Percentiles rank a stretch among this genome's conserved stretches.
phyloP scores from a whole-genome alignment of 306 rosid species.

The Rubus parviflorus region DNA sequence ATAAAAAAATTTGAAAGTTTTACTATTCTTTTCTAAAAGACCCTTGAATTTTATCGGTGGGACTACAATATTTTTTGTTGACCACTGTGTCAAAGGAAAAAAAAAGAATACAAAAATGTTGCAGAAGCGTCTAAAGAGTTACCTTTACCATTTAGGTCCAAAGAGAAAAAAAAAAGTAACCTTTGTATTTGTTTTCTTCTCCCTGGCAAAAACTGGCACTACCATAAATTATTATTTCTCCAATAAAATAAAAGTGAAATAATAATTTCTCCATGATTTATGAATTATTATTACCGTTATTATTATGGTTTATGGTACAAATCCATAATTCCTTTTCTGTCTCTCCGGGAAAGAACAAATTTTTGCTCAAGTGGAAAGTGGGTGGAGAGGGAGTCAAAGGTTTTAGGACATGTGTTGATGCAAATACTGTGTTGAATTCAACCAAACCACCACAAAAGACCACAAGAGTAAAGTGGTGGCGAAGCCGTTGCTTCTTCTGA shows the following conservation, averaged over 20 bases:
- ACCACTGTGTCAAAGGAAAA: background rate
- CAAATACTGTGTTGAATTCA: slow-evolving; percentile 38
- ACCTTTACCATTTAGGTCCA: background rate
- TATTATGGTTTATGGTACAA: background rate
- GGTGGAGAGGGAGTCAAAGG: slow-evolving; percentile 29
- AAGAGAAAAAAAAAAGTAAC: background rate
- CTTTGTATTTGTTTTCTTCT: background rate
- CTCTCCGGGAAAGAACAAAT: slow-evolving; percentile 5
- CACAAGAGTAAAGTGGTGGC: slow-evolving; percentile 26
- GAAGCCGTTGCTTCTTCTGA: slow-evolving; percentile 38
- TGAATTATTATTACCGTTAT: background rate
- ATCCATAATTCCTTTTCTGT: background rate
- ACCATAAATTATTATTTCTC: background rate
- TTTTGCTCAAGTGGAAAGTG: slow-evolving; percentile 11
- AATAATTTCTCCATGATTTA: background rate
- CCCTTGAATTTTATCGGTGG: background rate
- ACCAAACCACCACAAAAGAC: slow-evolving; percentile 22
- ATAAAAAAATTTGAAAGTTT: background rate
- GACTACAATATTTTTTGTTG: background rate
- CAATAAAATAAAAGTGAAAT: background rate
- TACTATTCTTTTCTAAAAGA: background rate
- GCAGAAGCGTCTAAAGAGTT: background rate
- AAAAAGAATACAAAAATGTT: background rate
- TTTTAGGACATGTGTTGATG: slow-evolving; percentile 36
- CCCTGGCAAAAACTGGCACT: background rate